These are phyloP conservation scores for Gnomoniopsis sp. DNA, from an alignment of 2,329 filamentous ascomycete species.

Conservation along the genomic window DNA sequence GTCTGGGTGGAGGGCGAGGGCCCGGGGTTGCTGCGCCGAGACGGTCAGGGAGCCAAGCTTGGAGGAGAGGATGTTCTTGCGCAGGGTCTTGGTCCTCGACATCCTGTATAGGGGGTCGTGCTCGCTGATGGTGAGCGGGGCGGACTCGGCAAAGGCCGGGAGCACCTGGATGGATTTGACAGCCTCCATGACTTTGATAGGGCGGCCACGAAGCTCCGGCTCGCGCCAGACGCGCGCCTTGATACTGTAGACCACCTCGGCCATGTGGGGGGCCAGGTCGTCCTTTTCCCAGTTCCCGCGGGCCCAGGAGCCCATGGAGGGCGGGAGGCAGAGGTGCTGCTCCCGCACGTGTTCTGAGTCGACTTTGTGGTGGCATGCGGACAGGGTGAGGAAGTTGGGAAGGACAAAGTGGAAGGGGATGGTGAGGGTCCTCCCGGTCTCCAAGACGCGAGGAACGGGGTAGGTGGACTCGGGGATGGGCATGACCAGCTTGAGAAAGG, in stretches of 20 bases:
- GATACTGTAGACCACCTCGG: constrained; percentile 50
- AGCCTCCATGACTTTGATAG: constrained; percentile 36
- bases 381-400: constrained; percentile 54
- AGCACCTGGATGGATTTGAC: constrained; percentile 49
- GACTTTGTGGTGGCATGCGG: constrained; percentile 51
- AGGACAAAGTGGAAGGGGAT: constrained; percentile 60
- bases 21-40: constrained; percentile 42
- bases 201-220: constrained; percentile 23
- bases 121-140: constrained; percentile 47
- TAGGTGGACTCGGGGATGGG: constrained; percentile 46
- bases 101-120: constrained; percentile 48
- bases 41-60: constrained; percentile 49
- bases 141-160: constrained; percentile 45
- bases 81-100: constrained; percentile 48
- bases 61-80: constrained; percentile 49
- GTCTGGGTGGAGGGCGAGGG: constrained; percentile 49
- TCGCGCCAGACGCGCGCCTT: constrained; percentile 41
- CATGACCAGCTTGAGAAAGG: constrained; percentile 55
- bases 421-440: constrained; percentile 44
- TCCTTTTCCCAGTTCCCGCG: constrained; percentile 48
- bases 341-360: constrained; percentile 44
- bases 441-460: constrained; percentile 44
- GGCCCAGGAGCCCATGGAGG: constrained; percentile 36
- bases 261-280: constrained; percentile 54
- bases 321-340: constrained; percentile 51